Evolutionary conservation across 768 basidiomycete genomes (phyloP).

Genomic region (Chalciporus chontae): DNA sequence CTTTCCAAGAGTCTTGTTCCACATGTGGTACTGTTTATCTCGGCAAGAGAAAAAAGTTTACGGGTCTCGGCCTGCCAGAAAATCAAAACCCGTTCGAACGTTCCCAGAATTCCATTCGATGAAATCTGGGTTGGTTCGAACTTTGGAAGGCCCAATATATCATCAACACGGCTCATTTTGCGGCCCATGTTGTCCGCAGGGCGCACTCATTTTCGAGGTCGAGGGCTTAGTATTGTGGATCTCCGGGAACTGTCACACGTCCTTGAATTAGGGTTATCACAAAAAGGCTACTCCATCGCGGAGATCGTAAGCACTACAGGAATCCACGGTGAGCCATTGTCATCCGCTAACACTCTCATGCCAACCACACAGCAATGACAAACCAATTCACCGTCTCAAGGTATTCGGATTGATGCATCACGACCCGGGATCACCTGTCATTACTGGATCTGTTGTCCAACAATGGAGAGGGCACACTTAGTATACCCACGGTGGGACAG

Average conservation of each 20-base stretch:
- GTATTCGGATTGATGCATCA: background rate
- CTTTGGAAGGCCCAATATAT: background rate
- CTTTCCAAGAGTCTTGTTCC: conserved; percentile 2
- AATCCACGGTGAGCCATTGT: background rate
- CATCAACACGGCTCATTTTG: background rate
- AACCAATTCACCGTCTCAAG: background rate
- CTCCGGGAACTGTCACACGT: background rate
- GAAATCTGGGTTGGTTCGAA: background rate
- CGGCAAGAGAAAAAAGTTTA: conserved; percentile 12
- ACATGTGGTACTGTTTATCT: conserved; percentile 2
- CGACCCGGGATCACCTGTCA: conserved; percentile 1
- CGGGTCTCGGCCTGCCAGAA: background rate
- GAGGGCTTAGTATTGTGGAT: conserved; percentile 6
- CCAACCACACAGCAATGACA: conserved; percentile 4
- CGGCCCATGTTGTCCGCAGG: background rate
- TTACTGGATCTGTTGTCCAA: conserved; percentile 1
- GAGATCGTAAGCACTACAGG: conserved; percentile 6
- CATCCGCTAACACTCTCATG: background rate
- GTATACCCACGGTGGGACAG: conserved; percentile 2
- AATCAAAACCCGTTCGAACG: conserved; percentile 1
- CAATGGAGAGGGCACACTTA: background rate
- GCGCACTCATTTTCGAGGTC: conserved; percentile 3
- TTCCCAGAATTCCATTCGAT: conserved; percentile 1
- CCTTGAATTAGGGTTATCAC: conserved; percentile 3
- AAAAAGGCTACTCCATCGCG: conserved; percentile 6